Evolutionary conservation across 2,329 filamentous ascomycete genomes (phyloP), one percentile per base, ranked within the genome.

Genomic region (Colletotrichum zoysiae): DNA sequence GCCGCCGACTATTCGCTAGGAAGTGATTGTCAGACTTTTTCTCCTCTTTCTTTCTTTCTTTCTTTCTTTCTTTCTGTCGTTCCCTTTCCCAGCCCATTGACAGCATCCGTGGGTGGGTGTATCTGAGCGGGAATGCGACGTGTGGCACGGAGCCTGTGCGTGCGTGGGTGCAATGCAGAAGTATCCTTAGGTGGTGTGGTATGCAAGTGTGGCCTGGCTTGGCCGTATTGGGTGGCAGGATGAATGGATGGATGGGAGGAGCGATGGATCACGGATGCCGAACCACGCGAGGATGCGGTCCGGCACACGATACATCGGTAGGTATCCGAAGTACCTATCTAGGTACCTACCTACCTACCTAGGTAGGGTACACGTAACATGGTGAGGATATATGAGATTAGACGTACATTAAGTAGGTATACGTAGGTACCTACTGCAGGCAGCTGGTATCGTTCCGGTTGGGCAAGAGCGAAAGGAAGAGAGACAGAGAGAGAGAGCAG

Each of bases 21-120:
- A 42, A 60, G 33, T 53, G 56, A 60, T 23, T 60, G 64, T 60
- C 64, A 60, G 64, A 60, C 33, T 58, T 35, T 65, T 42, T 18
- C 16, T n/a, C 44, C 8, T n/a, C n/a, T 18, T 20, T 50, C 26
- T 26, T 20, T 50, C 35, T 38, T n/a, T n/a, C n/a, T n/a, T n/a
- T n/a, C n/a, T n/a, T n/a, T n/a, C n/a, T 18, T 20, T 50, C 26
- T 26, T 20, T 50, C 35, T 38, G 9, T 20, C 12, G 46, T 5
- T 48, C 46, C 46, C 46, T 48, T 48, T 48, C 26, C 14, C 14
- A 9, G 35, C 40, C 62, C 38, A 20, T 50, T 26, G 63, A 38
- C 20, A 59, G 53, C 33, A n/a, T 65, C 33, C n/a, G 53, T 59
- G 51, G 38, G 33, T 9, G 53, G 38, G 33, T 9, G 53, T 35